Base-by-base conservation (phyloP, 352 stramenopile species). In the Pythium myriotylum region DNA sequence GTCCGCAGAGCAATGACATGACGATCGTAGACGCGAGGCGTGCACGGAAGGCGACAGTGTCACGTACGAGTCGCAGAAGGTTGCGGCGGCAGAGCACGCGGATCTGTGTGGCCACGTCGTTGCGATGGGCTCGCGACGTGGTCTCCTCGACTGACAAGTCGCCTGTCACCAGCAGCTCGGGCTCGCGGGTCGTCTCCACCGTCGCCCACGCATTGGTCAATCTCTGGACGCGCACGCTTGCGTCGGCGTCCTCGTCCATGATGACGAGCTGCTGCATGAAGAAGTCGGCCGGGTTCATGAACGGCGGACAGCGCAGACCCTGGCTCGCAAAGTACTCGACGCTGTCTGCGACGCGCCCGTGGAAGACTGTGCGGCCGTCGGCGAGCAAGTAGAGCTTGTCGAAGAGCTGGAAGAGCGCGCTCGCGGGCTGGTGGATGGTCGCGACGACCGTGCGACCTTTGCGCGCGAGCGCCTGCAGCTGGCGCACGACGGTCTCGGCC, bases 401-500 rank as follows among this genome's bases (percentile, higher is more conserved):
- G 41, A 89, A 87, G 6, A 87, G 64, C 0, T 37, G 53, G 57
- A 81, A 88, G 19, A 87, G 69, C 46, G 84, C 66, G 20, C 77
- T 92, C 27, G 83, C 91, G 9, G 88, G 88, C 56, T 63, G 53
- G 43, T 70, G 51, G 39, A 70, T 91, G 1, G 91, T 92, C n/a
- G 84, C 77, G 35, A 97, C 65, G 14, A 97, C 70, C 0, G 89
- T 98, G 47, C 87, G 85, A 0, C 90, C 86, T 74, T 54, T 57
- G 89, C 84, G 54, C 3, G 45, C 43, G 16, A 54, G 70, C 37
- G 88, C 77, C 39, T 83, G 79, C 3, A 91, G 62, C 26, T 85
- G 79, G 0, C 72, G 40, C 29, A 92, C 60, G 45, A 62, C 23
- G 8, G 54, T 52, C 29, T 62, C 54, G 0, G 54, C 32, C 32